Conservation (phyloP, 1,139 yeast species). For the Blastobotrys apis region DNA sequence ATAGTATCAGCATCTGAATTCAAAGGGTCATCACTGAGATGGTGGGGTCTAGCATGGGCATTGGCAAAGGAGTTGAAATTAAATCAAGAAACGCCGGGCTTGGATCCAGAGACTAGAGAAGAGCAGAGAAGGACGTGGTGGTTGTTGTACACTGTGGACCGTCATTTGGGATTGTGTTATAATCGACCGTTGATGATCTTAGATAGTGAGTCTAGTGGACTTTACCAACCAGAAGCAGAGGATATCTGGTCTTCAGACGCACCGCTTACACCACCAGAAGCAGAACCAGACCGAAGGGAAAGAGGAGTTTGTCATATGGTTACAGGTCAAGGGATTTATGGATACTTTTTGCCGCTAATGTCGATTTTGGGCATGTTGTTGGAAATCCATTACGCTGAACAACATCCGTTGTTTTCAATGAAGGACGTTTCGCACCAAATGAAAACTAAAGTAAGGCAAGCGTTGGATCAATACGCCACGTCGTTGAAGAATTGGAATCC, state of each 20-base stretch:
- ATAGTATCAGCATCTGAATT: conserved; percentile 41
- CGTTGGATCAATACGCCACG: conserved; percentile 24
- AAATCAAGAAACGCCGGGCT: conserved; percentile 31
- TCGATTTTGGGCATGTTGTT: conserved; percentile 27
- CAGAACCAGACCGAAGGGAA: conserved; percentile 22
- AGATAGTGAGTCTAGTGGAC: conserved; percentile 35
- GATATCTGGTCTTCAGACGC: conserved; percentile 34
- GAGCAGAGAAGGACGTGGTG: conserved; percentile 44
- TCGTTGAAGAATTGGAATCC: conserved; percentile 25
- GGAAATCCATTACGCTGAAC: conserved; percentile 27
- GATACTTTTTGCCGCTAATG: conserved; percentile 29
- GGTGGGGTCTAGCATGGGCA: conserved; percentile 41
- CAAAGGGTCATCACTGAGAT: conserved; percentile 39
- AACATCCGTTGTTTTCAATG: conserved; percentile 22
- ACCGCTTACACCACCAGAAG: conserved; percentile 25
- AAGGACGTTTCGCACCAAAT: conserved; percentile 19
- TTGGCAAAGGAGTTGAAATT: conserved; percentile 34
- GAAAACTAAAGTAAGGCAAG: conserved; percentile 18
- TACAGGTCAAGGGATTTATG: conserved; percentile 28
- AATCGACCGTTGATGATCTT: conserved; percentile 35
- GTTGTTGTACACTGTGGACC: conserved; percentile 40
- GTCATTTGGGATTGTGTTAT: conserved; percentile 41
- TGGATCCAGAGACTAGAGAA: conserved; percentile 36
- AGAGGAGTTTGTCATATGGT: conserved; percentile 22
- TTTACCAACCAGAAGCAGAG: conserved; percentile 38